Base-by-base conservation (phyloP, 805 yeast species). In the Brettanomyces anomalus region DNA sequence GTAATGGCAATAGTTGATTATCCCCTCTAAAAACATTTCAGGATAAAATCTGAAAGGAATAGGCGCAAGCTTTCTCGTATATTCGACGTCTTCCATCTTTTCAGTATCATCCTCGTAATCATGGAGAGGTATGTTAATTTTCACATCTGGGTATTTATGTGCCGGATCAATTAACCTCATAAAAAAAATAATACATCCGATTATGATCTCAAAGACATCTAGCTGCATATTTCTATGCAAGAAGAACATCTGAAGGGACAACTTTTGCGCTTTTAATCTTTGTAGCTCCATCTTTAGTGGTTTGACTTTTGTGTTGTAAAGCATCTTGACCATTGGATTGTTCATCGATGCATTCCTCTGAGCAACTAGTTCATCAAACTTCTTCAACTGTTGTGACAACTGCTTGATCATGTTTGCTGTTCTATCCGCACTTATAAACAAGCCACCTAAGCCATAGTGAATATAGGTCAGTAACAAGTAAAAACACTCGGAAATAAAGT, bases 401-500 rank as follows among this genome's bases (percentile, higher is more conserved):
- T 76, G 77, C 37, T 72, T 70, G 37, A 74, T 62, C 45, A 70
- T 66, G 26, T 68, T 67, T 47, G 68, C 68, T 28, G 80, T 54
- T 45, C 81, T 76, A 36, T 75, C 78, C 46, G 77, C 76, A 37
- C 67, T 69, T 37, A 77, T 70, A 44, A 74, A 62, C 0, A 83
- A 64, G 40, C 97, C 97, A 19, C 95, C 95, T 35, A 86, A 66
- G 36, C 97, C 98, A 63, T 84, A 93, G 51, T 90, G 89, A 39
- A 86, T 62, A 58, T 82, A 88, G 0, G 95, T 79, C 41, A 83
- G 67, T 5, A 89, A 77, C 43, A 93, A 59, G 55, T 72, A 93
- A 61, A 88, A 93, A 54, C 95, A 82, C 50, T 90, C 93, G 7
- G 96, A 79, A n/a, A 93, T 86, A 58, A 93, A 93, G 54, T 93